These are phyloP conservation scores for Cucurbita pepo DNA, from an alignment of 306 rosid genomes.

Conservation along the genomic window DNA sequence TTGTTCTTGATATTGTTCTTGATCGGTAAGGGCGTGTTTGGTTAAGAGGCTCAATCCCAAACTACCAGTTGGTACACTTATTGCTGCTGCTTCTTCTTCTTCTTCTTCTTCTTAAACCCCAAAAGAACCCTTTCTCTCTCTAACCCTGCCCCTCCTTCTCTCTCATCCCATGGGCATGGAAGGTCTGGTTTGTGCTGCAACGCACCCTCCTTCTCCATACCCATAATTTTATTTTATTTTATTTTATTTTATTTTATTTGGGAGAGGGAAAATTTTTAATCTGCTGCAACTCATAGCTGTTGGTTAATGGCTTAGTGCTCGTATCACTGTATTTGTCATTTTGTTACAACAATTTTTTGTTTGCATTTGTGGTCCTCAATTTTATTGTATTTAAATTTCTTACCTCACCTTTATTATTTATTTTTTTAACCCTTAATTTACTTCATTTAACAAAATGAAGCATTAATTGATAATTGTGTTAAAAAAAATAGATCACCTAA, in stretches of 20 bases:
- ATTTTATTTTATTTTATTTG: not conserved
- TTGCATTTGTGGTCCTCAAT: constrained; percentile 12
- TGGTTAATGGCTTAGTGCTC: constrained; percentile 18
- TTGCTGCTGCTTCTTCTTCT: not conserved
- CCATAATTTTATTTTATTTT: not conserved
- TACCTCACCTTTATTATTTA: not conserved
- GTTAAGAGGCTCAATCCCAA: constrained; percentile 48
- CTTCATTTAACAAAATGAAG: too few relatives aligned
- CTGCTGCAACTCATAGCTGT: not conserved
- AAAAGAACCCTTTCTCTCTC: constrained; percentile 1
- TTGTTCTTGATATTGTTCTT: not conserved
- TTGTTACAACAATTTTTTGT: constrained; percentile 14
- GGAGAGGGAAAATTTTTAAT: not conserved
- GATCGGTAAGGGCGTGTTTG: constrained; percentile 20
- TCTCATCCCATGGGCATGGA: constrained; percentile 27
- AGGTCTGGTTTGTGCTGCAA: constrained; percentile 30
- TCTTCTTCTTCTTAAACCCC: constrained; percentile 21
- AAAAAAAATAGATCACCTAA: too few relatives aligned
- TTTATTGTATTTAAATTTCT: constrained; percentile 9
- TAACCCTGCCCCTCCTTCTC: constrained; percentile 8
- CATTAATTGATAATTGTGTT: too few relatives aligned
- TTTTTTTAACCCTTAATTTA: not conserved
- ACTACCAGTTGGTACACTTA: constrained; percentile 65
- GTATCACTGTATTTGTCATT: constrained; percentile 22
- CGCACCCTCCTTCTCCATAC: constrained; percentile 15